Evolutionary conservation across 192 early-diverging fungal genomes (phyloP).

Genomic region (Coemansia sp.): DNA sequence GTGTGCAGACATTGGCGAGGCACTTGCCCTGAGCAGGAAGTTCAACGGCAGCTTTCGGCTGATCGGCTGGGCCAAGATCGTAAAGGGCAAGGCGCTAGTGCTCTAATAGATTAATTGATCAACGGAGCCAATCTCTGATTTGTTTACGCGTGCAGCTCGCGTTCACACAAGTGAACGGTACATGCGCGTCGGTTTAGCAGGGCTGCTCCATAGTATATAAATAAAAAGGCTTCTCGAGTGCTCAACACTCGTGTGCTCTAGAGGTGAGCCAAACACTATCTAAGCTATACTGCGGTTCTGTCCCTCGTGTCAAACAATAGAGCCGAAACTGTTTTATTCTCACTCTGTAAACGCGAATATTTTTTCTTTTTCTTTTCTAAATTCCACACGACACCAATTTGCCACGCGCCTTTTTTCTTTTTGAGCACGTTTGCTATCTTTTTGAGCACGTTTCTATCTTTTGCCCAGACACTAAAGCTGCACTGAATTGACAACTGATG

Average conservation of each 20-base stretch:
- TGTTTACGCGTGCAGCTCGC: slow-evolving; percentile 10
- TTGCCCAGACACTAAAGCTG: not conserved
- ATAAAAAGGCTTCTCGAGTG: no score
- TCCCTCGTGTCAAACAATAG: slow-evolving; percentile 3
- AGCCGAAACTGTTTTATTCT: not conserved
- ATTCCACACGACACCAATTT: slow-evolving; percentile 10
- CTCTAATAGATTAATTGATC: not conserved
- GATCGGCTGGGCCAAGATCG: slow-evolving; percentile 97
- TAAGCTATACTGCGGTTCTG: not conserved
- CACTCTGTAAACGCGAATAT: not conserved
- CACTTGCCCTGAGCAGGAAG: slow-evolving; percentile 89
- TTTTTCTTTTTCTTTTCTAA: not conserved
- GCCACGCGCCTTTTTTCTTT: not conserved
- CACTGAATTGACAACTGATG: slow-evolving; percentile 15
- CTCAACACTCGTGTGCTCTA: no score
- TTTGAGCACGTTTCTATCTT: not conserved
- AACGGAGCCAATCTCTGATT: not conserved
- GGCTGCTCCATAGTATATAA: no score
- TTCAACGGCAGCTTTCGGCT: slow-evolving; percentile 97
- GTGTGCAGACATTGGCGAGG: slow-evolving; percentile 93
- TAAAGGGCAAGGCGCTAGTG: slow-evolving; percentile 60
- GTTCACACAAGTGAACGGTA: not conserved
- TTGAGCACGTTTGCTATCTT: not conserved
- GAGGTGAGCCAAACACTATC: not conserved
- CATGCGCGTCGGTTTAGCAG: no score